phyloP scores from a whole-genome alignment of 2,329 filamentous ascomycete species.

The Zymoseptoria ardabiliae region DNA sequence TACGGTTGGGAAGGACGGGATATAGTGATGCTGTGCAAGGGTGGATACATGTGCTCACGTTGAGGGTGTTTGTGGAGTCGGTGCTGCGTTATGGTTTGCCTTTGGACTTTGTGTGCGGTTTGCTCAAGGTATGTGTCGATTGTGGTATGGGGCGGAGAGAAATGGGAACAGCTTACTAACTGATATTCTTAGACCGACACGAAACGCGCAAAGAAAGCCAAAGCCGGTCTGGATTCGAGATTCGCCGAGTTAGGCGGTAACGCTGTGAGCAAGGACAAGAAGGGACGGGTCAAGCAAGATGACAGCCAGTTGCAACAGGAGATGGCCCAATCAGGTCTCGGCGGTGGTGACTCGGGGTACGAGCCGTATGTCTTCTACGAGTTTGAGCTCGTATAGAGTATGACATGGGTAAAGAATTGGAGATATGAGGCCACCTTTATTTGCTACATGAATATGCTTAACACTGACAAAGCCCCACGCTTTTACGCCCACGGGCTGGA shows the following conservation, averaged over 20 bases:
- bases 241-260: slow-evolving; percentile 94
- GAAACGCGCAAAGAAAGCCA: slow-evolving; percentile 73
- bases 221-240: slow-evolving; percentile 60
- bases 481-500: background rate
- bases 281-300: slow-evolving; percentile 84
- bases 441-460: background rate
- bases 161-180: slow-evolving; percentile 6
- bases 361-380: slow-evolving; percentile 97
- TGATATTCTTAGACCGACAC: slow-evolving; percentile 57
- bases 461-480: background rate
- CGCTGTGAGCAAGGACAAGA: slow-evolving; percentile 88
- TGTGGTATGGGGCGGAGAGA: background rate
- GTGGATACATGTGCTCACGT: slow-evolving; percentile 83
- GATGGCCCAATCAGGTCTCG: slow-evolving; percentile 66
- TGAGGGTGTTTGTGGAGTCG: slow-evolving; percentile 94
- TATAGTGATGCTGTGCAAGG: slow-evolving; percentile 96
- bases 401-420: background rate
- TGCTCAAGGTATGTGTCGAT: slow-evolving; percentile 63
- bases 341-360: slow-evolving; percentile 73
- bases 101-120: slow-evolving; percentile 75
- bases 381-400: slow-evolving; percentile 60
- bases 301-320: slow-evolving; percentile 72
- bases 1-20: slow-evolving; percentile 79
- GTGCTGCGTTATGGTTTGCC: slow-evolving; percentile 94
- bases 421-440: background rate